These are phyloP conservation scores for Fusarium sublunatum DNA, from an alignment of 2,329 filamentous ascomycete genomes.

Conservation along the genomic window DNA sequence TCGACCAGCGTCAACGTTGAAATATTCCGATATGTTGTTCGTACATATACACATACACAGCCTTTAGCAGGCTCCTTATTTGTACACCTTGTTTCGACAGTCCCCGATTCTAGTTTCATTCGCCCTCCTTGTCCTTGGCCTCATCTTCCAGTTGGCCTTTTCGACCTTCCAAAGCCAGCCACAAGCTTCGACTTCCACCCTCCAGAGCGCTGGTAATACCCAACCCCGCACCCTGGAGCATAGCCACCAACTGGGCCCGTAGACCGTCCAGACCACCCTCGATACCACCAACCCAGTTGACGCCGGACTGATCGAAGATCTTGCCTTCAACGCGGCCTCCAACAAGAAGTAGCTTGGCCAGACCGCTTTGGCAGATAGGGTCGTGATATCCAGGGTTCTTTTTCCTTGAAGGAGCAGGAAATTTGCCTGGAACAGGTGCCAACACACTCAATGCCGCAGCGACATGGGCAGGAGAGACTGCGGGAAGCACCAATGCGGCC, in stretches of 20 bases:
- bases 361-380: slow-evolving; percentile 77
- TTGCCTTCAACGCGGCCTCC: slow-evolving; percentile 88
- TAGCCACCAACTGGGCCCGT: slow-evolving; percentile 80
- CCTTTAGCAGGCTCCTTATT: slow-evolving; percentile 25
- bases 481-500: slow-evolving; percentile 82
- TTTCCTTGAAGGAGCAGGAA: slow-evolving; percentile 81
- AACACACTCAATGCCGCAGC: slow-evolving; percentile 84
- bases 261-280: slow-evolving; percentile 84
- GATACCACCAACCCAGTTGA: slow-evolving; percentile 76
- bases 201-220: slow-evolving; percentile 83
- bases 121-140: slow-evolving; percentile 29
- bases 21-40: slow-evolving; percentile 34
- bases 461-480: slow-evolving; percentile 84
- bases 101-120: slow-evolving; percentile 11
- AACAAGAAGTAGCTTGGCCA: slow-evolving; percentile 88
- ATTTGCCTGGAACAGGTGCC: slow-evolving; percentile 75
- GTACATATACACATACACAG: slow-evolving; percentile 46
- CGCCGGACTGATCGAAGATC: slow-evolving; percentile 80
- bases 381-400: slow-evolving; percentile 87
- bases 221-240: slow-evolving; percentile 84
- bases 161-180: slow-evolving; percentile 87
- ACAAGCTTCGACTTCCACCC: slow-evolving; percentile 82
- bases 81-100: slow-evolving; percentile 21
- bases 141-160: slow-evolving; percentile 80
- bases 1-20: slow-evolving; percentile 2